phyloP scores from a whole-genome alignment of 768 basidiomycete genomes.

The Pisolithus marmoratus region DNA sequence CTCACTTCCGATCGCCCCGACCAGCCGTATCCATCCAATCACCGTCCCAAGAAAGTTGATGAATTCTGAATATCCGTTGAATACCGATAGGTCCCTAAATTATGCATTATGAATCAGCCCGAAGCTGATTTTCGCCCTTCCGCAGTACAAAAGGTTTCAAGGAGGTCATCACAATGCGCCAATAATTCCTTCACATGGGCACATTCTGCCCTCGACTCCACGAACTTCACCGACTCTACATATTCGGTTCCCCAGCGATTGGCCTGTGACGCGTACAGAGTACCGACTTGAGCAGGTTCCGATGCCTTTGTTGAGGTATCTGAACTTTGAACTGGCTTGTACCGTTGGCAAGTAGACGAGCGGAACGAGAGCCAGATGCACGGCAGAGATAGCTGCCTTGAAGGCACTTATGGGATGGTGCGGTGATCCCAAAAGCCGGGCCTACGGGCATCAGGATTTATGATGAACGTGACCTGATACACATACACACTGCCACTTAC shows the following conservation, averaged over 20 bases:
- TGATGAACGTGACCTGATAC: background rate
- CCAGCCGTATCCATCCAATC: constrained; percentile 38
- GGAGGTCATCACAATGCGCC: constrained; percentile 51
- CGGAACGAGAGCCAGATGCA: constrained; percentile 62
- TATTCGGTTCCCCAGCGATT: constrained; percentile 50
- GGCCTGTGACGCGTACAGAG: constrained; percentile 52
- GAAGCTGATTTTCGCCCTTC: constrained; percentile 23
- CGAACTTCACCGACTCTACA: constrained; percentile 45
- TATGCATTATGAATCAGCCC: constrained; percentile 4
- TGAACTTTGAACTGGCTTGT: constrained; percentile 1
- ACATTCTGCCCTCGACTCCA: constrained; percentile 46
- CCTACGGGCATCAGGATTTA: constrained; percentile 37
- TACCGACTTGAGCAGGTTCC: constrained; percentile 12
- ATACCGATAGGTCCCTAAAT: background rate
- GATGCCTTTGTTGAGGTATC: constrained; percentile 6
- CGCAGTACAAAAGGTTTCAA: constrained; percentile 31
- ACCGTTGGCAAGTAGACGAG: constrained; percentile 41
- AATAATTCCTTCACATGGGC: constrained; percentile 43
- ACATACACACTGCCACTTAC: constrained; percentile 36
- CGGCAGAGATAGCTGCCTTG: constrained; percentile 63
- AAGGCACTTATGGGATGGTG: constrained; percentile 57
- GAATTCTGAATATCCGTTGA: background rate
- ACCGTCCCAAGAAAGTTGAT: constrained; percentile 11
- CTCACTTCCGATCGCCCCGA: constrained; percentile 51
- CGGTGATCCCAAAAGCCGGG: constrained; percentile 59